Percentiles rank a stretch among this genome's conserved stretches.
Conservation (phyloP, 305 asterid species). For the Fraxinus latifolia region DNA sequence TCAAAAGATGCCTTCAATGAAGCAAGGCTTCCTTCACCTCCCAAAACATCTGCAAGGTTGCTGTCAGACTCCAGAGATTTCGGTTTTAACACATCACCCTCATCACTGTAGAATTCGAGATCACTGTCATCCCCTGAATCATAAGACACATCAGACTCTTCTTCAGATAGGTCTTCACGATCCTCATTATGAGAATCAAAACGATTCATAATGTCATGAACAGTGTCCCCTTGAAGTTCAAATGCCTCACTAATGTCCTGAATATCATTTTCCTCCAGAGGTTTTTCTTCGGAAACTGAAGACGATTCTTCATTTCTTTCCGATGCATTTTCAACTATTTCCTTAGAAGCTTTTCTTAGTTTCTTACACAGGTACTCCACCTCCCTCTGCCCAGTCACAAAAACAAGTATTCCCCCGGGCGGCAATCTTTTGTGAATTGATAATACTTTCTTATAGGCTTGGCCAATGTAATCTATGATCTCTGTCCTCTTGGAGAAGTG, state of each 20-base stretch:
- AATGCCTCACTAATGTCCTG: conserved; percentile 76
- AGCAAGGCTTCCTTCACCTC: background rate
- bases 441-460: background rate
- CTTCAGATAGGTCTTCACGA: background rate
- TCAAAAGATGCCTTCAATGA: background rate
- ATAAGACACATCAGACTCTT: background rate
- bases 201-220: background rate
- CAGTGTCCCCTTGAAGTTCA: background rate
- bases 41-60: background rate
- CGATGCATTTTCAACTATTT: conserved; percentile 32
- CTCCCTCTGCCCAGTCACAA: conserved; percentile 93
- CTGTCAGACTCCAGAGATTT: background rate
- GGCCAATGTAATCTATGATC: background rate
- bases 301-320: conserved; percentile 31
- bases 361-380: conserved; percentile 76
- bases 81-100: background rate
- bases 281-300: conserved; percentile 36
- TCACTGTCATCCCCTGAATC: background rate
- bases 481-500: background rate
- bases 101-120: background rate
- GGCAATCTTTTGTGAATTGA: background rate
- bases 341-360: conserved; percentile 59
- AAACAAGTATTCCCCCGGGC: conserved; percentile 74
- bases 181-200: background rate
- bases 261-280: conserved; percentile 43